Percentiles rank a stretch among this genome's conserved stretches.
Evolutionary conservation across 768 basidiomycete genomes (phyloP).

Genomic region (Tricholoma sp.): DNA sequence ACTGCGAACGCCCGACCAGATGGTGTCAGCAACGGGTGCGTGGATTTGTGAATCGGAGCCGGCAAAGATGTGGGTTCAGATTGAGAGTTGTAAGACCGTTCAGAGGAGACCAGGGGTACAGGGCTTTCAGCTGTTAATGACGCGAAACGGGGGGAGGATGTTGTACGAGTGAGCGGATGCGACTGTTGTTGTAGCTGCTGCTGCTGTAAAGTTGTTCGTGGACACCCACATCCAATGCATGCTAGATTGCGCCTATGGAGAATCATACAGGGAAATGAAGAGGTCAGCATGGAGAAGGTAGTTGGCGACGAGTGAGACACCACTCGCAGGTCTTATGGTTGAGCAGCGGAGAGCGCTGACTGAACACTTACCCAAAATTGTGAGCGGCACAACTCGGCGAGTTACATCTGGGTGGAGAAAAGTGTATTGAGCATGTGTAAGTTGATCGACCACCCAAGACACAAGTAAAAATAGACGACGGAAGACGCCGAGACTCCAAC

Average conservation of each 20-base stretch:
- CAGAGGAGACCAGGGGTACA: conserved; percentile 2
- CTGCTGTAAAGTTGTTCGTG: conserved; percentile 29
- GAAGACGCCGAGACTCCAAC: conserved; percentile 25
- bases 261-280: conserved; percentile 44
- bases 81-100: conserved; percentile 1
- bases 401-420: conserved; percentile 46
- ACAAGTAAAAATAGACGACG: conserved; percentile 19
- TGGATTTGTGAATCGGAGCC: conserved; percentile 29
- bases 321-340: conserved; percentile 9
- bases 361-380: conserved; percentile 72
- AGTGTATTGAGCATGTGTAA: conserved; percentile 14
- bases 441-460: conserved; percentile 17
- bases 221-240: conserved; percentile 74
- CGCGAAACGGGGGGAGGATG: conserved; percentile 28
- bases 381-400: conserved; percentile 70
- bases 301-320: conserved; percentile 11
- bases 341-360: conserved; percentile 8
- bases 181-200: conserved; percentile 23
- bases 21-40: conserved; percentile 76
- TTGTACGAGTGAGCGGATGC: conserved; percentile 17
- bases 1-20: conserved; percentile 73
- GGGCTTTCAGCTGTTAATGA: conserved; percentile 16
- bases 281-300: conserved; percentile 33
- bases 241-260: conserved; percentile 65
- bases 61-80: conserved; percentile 13